Evolutionary conservation across 1,284 basidiomycete genomes (phyloP).

Genomic region (Amylostereum areolatum): DNA sequence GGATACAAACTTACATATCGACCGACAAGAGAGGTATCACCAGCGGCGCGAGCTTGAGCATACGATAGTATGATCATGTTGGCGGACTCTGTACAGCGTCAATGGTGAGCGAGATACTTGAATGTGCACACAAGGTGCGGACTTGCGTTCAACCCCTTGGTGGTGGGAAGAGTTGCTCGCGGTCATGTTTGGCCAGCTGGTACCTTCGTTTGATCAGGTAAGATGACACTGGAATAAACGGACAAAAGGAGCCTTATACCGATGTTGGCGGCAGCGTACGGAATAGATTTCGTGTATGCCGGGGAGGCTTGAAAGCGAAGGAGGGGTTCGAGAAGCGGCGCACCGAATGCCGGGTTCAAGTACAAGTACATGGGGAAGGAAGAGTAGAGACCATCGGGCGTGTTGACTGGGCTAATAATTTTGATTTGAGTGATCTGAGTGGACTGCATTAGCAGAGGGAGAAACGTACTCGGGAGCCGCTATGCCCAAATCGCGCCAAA

Average conservation of each 20-base stretch:
- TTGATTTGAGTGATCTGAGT: too few relatives aligned
- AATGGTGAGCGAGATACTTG: neutral
- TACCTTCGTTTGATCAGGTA: conserved; percentile 7
- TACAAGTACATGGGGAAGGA: conserved; percentile 9
- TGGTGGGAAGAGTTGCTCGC: neutral
- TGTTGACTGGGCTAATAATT: conserved; percentile 5
- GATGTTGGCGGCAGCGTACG: conserved; percentile 4
- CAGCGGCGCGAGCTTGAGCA: conserved; percentile 1
- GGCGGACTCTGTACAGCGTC: conserved; percentile 8
- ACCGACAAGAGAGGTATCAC: neutral
- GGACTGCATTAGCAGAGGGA: too few relatives aligned
- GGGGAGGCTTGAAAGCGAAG: conserved; percentile 4
- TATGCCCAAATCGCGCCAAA: conserved; percentile 10
- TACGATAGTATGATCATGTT: conserved; percentile 12
- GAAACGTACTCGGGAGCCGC: too few relatives aligned
- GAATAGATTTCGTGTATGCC: conserved; percentile 8
- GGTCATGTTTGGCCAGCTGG: conserved; percentile 4
- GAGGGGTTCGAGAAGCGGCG: conserved; percentile 6
- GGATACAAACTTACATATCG: neutral
- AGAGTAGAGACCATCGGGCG: conserved; percentile 6
- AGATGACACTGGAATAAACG: conserved; percentile 5
- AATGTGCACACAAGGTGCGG: neutral
- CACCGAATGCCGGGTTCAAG: conserved; percentile 4
- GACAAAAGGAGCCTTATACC: neutral
- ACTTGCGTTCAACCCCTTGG: conserved; percentile 8